phyloP scores from a whole-genome alignment of 306 rosid species.

The Canavalia ensiformis region DNA sequence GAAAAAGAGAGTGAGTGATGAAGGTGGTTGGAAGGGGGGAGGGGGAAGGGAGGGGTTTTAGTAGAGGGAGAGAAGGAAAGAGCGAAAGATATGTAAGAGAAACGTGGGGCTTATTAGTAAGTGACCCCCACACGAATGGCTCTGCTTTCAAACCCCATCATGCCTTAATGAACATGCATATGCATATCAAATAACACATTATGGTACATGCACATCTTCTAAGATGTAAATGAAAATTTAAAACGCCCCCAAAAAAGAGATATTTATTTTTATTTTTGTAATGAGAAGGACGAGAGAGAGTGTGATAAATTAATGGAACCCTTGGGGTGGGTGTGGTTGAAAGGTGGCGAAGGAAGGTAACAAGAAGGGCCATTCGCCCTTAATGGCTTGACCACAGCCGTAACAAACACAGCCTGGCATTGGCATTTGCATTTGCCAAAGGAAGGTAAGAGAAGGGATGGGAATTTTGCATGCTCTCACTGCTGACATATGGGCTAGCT shows the following conservation, averaged over 20 bases:
- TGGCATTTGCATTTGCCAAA: too few relatives aligned
- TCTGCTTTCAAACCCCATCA: conserved; percentile 33
- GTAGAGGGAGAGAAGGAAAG: conserved; percentile 15
- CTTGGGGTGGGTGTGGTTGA: neutral
- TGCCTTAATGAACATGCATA: conserved; percentile 43
- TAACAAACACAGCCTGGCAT: conserved; percentile 50
- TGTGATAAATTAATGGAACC: neutral
- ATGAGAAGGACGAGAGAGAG: neutral
- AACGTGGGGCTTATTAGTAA: conserved; percentile 57
- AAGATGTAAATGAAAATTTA: neutral
- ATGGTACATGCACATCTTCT: conserved; percentile 36
- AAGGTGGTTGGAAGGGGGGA: neutral
- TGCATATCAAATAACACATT: neutral
- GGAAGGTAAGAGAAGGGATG: neutral
- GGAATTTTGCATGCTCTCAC: too few relatives aligned
- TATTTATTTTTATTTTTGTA: neutral
- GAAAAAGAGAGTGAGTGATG: neutral
- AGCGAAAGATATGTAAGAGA: conserved; percentile 41
- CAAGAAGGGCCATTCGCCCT: conserved; percentile 40
- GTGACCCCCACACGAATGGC: conserved; percentile 60
- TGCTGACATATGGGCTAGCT: too few relatives aligned
- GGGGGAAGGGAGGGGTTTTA: conserved; percentile 34
- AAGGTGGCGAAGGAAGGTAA: conserved; percentile 37
- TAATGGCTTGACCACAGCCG: conserved; percentile 34
- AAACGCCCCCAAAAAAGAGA: neutral